These are phyloP conservation scores for Abrus pulchellus DNA, from an alignment of 306 rosid species.

Conservation along the genomic window DNA sequence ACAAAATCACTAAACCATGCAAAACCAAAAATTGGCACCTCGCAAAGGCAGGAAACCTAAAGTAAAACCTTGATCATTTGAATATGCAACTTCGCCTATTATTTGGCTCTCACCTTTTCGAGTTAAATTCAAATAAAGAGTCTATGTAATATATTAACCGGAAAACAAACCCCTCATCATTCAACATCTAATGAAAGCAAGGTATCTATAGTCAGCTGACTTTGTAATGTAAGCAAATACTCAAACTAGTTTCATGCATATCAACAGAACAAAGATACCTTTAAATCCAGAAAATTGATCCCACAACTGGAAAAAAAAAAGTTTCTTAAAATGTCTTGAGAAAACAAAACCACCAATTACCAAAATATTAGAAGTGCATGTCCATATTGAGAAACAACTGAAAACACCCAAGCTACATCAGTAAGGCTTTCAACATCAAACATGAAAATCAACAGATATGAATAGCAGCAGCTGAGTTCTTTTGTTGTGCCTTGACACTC, in stretches of 20 bases:
- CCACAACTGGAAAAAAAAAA: constrained; percentile 4
- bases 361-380: constrained; percentile 32
- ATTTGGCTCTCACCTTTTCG: not conserved
- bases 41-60: not conserved
- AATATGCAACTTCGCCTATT: not conserved
- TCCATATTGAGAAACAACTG: constrained; percentile 36
- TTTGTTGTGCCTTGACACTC: constrained; percentile 39
- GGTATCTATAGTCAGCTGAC: not conserved
- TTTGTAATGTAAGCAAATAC: constrained; percentile 16
- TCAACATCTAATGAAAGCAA: constrained; percentile 1
- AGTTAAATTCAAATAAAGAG: not conserved
- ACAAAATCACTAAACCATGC: not conserved
- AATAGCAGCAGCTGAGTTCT: constrained; percentile 40
- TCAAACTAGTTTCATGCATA: constrained; percentile 35
- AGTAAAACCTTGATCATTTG: not conserved
- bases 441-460: constrained; percentile 12
- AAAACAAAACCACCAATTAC: constrained; percentile 31
- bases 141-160: not conserved
- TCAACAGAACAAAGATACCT: constrained; percentile 18
- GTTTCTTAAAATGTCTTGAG: constrained; percentile 36
- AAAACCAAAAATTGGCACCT: not conserved
- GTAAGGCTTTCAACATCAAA: constrained; percentile 32
- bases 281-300: constrained; percentile 33
- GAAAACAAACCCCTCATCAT: constrained; percentile 3
- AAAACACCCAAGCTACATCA: constrained; percentile 22